phyloP scores from a whole-genome alignment of 441 rosid genomes.

The Iberis amara region DNA sequence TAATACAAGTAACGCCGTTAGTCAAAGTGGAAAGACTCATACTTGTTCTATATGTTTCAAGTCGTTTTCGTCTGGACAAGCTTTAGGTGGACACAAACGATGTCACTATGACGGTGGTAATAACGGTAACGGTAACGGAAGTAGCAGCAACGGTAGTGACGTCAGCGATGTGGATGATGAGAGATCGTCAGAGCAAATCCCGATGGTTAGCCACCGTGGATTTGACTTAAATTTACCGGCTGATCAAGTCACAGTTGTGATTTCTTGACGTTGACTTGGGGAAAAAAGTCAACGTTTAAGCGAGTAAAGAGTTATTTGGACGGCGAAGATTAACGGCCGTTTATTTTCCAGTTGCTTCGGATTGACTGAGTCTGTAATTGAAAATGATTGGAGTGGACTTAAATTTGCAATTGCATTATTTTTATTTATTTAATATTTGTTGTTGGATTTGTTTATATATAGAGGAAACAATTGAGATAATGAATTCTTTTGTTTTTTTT shows the following conservation, averaged over 20 bases:
- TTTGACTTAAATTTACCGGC: constrained; percentile 59
- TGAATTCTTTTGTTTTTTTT: constrained; percentile 1
- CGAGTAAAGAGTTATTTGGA: constrained; percentile 17
- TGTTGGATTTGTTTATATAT: constrained; percentile 28
- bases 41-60: constrained; percentile 46
- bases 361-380: constrained; percentile 30
- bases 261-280: constrained; percentile 19
- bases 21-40: constrained; percentile 25
- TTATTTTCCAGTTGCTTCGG: constrained; percentile 23
- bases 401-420: constrained; percentile 15
- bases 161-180: constrained; percentile 32
- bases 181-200: constrained; percentile 28
- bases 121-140: constrained; percentile 26
- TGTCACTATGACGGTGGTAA: constrained; percentile 53
- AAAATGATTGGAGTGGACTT: constrained; percentile 36
- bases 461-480: constrained; percentile 27
- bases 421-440: constrained; percentile 1
- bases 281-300: constrained; percentile 23
- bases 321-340: constrained; percentile 27
- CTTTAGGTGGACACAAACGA: constrained; percentile 67
- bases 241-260: constrained; percentile 23
- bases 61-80: constrained; percentile 57
- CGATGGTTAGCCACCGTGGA: constrained; percentile 33
- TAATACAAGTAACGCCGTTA: not conserved
- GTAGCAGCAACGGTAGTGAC: constrained; percentile 24